phyloP scores from a whole-genome alignment of 306 rosid genomes.

The Hylodesmum podocarpum region DNA sequence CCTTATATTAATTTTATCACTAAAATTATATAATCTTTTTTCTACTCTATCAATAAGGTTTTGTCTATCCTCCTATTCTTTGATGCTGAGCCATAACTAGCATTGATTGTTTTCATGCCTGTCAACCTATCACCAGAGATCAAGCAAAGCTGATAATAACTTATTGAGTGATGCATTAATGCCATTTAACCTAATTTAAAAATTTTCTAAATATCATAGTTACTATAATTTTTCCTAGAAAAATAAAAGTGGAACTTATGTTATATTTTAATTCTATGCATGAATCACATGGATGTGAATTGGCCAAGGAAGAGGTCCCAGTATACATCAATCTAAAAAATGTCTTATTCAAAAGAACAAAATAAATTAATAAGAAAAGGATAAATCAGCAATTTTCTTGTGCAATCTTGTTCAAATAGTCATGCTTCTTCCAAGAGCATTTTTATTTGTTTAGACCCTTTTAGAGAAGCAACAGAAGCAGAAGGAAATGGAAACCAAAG shows the following conservation, averaged over 20 bases:
- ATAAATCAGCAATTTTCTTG: not conserved
- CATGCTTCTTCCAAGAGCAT: not conserved
- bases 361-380: not conserved
- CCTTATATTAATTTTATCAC: too few species aligned
- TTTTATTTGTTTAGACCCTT: not conserved
- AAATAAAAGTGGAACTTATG: not conserved
- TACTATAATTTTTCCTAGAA: not conserved
- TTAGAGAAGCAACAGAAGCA: not conserved
- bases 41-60: not conserved
- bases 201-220: not conserved
- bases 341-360: not conserved
- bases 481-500: slow-evolving; percentile 36
- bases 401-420: not conserved
- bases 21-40: not conserved
- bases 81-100: not conserved
- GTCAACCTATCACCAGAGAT: not conserved
- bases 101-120: not conserved
- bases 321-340: not conserved
- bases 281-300: slow-evolving; percentile 25
- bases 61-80: not conserved
- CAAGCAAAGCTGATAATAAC: not conserved
- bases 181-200: not conserved
- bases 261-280: slow-evolving; percentile 13
- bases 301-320: slow-evolving; percentile 21
- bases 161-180: not conserved